These are phyloP conservation scores for Jackrogersella multiformis DNA, from an alignment of 495 filamentous ascomycete genomes.

Conservation along the genomic window DNA sequence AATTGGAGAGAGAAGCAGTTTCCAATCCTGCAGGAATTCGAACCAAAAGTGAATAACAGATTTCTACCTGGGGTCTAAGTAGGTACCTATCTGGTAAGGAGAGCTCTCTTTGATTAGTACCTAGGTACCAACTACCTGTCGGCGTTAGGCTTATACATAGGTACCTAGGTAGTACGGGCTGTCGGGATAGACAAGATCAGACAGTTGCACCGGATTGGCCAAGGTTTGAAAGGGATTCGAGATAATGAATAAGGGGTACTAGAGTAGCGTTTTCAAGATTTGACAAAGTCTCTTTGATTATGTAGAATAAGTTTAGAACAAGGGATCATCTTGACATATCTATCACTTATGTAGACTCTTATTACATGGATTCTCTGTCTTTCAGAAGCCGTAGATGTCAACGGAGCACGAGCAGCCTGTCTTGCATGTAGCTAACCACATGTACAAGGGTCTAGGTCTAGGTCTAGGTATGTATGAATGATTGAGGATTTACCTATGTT, in stretches of 20 bases:
- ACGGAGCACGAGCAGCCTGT: too few species aligned
- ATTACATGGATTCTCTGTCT: too few species aligned
- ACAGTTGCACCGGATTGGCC: background rate
- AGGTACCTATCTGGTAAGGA: too few species aligned
- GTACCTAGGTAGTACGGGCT: background rate
- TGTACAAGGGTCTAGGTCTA: too few species aligned
- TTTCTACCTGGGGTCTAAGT: background rate
- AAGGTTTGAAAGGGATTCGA: constrained; percentile 24
- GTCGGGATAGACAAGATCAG: background rate
- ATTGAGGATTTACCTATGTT: too few species aligned
- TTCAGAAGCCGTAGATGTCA: too few species aligned
- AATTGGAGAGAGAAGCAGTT: constrained; percentile 47
- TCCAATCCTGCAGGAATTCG: constrained; percentile 39
- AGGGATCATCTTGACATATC: constrained; percentile 2
- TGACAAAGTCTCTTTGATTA: constrained; percentile 34
- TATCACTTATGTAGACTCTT: background rate
- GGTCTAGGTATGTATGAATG: too few species aligned
- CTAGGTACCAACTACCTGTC: too few species aligned
- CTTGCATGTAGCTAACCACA: too few species aligned
- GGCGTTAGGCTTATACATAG: too few species aligned
- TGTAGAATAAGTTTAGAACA: constrained; percentile 13
- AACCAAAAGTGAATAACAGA: constrained; percentile 29
- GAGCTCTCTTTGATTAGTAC: too few species aligned
- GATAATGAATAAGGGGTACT: constrained; percentile 20
- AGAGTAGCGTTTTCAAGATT: background rate